Percentiles rank a stretch among this genome's conserved stretches.
These are phyloP conservation scores for Candida qinlingensis DNA, from an alignment of 805 yeast genomes.

Conservation along the genomic window DNA sequence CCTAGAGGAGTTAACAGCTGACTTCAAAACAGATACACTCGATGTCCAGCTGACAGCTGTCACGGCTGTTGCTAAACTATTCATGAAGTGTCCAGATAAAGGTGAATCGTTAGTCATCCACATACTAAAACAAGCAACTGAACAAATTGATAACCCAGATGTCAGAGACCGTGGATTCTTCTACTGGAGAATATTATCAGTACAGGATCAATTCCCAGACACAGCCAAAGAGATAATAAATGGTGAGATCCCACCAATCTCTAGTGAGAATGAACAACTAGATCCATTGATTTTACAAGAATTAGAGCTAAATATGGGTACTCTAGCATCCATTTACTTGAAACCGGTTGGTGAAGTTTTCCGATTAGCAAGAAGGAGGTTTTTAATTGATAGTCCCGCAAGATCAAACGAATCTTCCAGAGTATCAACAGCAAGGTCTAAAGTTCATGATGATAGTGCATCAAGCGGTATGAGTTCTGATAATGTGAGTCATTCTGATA, in stretches of 20 bases:
- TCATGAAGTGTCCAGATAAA: slow-evolving; percentile 47
- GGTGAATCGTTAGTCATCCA: slow-evolving; percentile 55
- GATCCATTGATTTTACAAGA: slow-evolving; percentile 74
- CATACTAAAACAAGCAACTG: slow-evolving; percentile 64
- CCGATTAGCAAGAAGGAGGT: slow-evolving; percentile 50
- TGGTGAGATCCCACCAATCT: slow-evolving; percentile 56
- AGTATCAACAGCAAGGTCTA: slow-evolving; percentile 6
- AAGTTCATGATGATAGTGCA: not conserved
- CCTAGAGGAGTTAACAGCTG: slow-evolving; percentile 37
- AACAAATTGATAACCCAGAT: slow-evolving; percentile 76
- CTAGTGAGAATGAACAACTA: slow-evolving; percentile 60
- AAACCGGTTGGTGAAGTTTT: slow-evolving; percentile 82
- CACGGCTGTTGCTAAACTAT: slow-evolving; percentile 70
- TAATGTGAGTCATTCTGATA: slow-evolving; percentile 1
- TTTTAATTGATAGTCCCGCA: slow-evolving; percentile 46
- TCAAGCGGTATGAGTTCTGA: slow-evolving; percentile 11
- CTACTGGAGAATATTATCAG: slow-evolving; percentile 76
- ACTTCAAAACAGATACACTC: slow-evolving; percentile 56
- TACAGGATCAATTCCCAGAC: slow-evolving; percentile 35
- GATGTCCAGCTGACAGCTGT: slow-evolving; percentile 72
- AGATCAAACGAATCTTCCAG: slow-evolving; percentile 25
- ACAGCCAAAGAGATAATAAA: slow-evolving; percentile 50
- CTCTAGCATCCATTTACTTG: slow-evolving; percentile 76
- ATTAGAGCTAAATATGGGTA: slow-evolving; percentile 74
- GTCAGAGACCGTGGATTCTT: slow-evolving; percentile 78